These are phyloP conservation scores for Citeromyces siamensis DNA, from an alignment of 1,139 yeast genomes.

Conservation along the genomic window DNA sequence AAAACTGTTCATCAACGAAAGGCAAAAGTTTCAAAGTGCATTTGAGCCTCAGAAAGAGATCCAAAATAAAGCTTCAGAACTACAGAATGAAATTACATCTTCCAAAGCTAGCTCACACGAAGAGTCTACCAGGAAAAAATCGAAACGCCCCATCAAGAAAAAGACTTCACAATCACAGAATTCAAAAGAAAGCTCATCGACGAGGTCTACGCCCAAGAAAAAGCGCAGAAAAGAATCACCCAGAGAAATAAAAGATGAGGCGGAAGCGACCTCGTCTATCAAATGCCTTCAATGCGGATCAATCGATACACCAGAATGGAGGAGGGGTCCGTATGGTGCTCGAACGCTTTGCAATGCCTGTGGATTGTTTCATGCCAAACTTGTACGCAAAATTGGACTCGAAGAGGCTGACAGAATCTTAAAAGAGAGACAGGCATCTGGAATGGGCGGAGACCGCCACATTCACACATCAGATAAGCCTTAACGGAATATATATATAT, in stretches of 20 bases:
- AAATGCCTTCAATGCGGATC: conserved; percentile 61
- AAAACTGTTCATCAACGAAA: background rate
- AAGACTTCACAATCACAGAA: background rate
- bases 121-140: background rate
- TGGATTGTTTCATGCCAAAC: conserved; percentile 71
- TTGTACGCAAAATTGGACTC: conserved; percentile 56
- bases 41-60: background rate
- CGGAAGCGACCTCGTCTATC: too few species aligned
- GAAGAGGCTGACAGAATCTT: conserved; percentile 35
- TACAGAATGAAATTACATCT: background rate
- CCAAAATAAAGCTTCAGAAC: background rate
- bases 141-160: too few species aligned
- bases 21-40: background rate
- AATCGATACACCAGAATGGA: conserved; percentile 87
- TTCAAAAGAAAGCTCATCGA: background rate
- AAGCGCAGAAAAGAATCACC: background rate
- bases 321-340: conserved; percentile 81
- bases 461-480: too few species aligned
- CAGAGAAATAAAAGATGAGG: background rate
- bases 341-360: conserved; percentile 85
- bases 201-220: background rate
- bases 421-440: conserved; percentile 6
- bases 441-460: conserved; percentile 1
- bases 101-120: background rate
- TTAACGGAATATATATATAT: too few species aligned